A percentile compares a stretch with the other conserved stretches of the same genome.
Evolutionary conservation across 306 rosid genomes (phyloP).

Genomic region (Dryas alaskensis): DNA sequence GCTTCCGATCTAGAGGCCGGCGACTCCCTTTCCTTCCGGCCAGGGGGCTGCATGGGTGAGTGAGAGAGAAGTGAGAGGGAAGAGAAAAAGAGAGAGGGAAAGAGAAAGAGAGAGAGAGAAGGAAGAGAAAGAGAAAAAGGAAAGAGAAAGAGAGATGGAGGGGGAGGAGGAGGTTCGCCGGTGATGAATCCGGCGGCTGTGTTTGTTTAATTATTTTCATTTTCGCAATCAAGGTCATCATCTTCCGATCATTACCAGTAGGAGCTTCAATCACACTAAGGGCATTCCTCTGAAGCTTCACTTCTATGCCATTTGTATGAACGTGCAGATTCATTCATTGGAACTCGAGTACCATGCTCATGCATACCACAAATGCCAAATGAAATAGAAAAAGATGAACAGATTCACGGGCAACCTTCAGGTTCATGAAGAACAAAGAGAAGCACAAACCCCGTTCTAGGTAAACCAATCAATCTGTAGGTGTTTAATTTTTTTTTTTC

Average conservation of each 20-base stretch:
- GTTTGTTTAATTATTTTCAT: not conserved
- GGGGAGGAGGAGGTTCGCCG: too few species aligned
- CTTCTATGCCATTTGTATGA: conserved; percentile 95
- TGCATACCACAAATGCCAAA: not conserved
- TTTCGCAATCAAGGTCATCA: conserved; percentile 85
- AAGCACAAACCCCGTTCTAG: not conserved
- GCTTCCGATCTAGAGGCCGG: too few species aligned
- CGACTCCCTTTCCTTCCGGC: too few species aligned
- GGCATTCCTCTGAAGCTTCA: conserved; percentile 94
- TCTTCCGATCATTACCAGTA: conserved; percentile 93
- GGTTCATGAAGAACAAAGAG: not conserved
- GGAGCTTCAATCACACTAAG: conserved; percentile 98
- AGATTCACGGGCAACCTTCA: not conserved
- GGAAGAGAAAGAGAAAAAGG: too few species aligned
- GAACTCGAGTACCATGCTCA: conserved; percentile 20
- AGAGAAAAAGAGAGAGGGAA: too few species aligned
- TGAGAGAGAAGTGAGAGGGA: too few species aligned
- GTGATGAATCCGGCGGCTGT: too few species aligned
- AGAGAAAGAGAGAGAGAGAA: too few species aligned
- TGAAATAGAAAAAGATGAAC: conserved; percentile 5
- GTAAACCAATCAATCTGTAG: not conserved
- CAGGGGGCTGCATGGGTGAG: too few species aligned
- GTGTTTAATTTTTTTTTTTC: too few species aligned
- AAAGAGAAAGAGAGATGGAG: too few species aligned
- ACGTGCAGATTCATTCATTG: conserved; percentile 47